Base-by-base conservation (phyloP, 2,329 filamentous ascomycete species). In the Lachnellula subtilissima region DNA sequence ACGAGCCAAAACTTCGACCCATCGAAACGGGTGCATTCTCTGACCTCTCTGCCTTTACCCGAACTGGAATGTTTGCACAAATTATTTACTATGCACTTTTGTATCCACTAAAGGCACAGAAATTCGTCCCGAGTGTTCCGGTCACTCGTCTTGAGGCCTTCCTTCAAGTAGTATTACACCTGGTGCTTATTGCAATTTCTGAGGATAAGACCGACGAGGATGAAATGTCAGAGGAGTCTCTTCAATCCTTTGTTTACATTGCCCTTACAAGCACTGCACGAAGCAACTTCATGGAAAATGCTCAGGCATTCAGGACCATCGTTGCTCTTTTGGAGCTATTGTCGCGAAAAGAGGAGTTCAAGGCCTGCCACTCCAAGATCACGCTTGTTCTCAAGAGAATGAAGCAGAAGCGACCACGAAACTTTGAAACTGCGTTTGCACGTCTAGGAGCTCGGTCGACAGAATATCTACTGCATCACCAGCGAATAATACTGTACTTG, bases 71-170 rank as follows among this genome's bases (percentile, higher is more conserved):
- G 61, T 99, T 99, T 70, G 87, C 87, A 9, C 91, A 97, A 69
- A 83, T 97, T 59, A 83, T 97, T 50, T 95, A 92, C 73, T 94
- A 95, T 70, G 87, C 89, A 22, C 78, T 99, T 14, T 78, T 91
- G 17, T 97, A 96, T 70, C 85, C 89, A 2, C 75, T 95, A 5
- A 83, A 86, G 32, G 85, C 85, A 22, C 78, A 84, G 53, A 79
- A 81, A 48, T 79, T 84, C 28, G 91, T 88, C 0, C 87, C 90
- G 0, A 83, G 79, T 17, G 86, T 97, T 25, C 89, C 91, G 8
- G 78, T 81, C 11, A 96, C 92, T 1, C 84, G 94, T 52, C 81
- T 97, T 8, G 94, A 99, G 73, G 88, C 90, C 0, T 97, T 96
- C 72, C 75, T 97, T 35, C 93, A 97, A 68, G 88, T 97, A 47